These are phyloP conservation scores for Asterochloris sp. DNA, from an alignment of 139 green algal species.

Conservation along the genomic window DNA sequence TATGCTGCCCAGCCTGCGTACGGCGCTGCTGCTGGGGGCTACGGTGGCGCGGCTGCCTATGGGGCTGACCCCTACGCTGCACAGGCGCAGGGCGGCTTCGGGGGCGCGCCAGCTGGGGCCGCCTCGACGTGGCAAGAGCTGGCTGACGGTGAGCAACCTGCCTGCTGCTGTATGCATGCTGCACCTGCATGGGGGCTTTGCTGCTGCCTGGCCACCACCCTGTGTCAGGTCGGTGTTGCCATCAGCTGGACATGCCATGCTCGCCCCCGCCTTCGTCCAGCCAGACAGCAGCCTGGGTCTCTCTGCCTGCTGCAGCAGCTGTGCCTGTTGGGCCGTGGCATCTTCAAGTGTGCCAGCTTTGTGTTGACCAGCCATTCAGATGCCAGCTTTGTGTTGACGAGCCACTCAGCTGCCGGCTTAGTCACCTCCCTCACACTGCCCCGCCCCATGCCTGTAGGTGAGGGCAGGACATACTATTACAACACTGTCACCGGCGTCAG, in stretches of 20 bases:
- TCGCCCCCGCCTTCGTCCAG: too few species aligned
- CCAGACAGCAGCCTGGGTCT: too few species aligned
- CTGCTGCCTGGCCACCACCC: too few species aligned
- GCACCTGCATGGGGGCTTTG: too few species aligned
- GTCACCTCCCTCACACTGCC: conserved; percentile 26
- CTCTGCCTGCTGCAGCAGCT: too few species aligned
- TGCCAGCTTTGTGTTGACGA: conserved; percentile 29
- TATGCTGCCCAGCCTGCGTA: not conserved
- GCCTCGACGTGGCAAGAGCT: conserved; percentile 53
- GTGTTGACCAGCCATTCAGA: not conserved
- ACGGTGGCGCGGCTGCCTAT: conserved; percentile 6
- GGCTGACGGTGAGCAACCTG: conserved; percentile 4
- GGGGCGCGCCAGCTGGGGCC: conserved; percentile 2
- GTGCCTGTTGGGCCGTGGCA: too few species aligned
- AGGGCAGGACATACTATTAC: conserved; percentile 89
- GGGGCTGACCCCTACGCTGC: conserved; percentile 15
- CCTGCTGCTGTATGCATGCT: too few species aligned
- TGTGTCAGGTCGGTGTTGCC: too few species aligned
- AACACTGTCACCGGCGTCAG: conserved; percentile 81
- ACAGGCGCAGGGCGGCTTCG: conserved; percentile 12
- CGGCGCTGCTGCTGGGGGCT: conserved; percentile 2
- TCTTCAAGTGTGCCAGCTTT: too few species aligned
- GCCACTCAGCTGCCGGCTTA: conserved; percentile 35
- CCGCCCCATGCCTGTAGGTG: not conserved
- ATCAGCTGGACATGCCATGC: too few species aligned